Evolutionary conservation across 441 rosid genomes (phyloP), one percentile per base, ranked within the genome.

Genomic region (Macaranga tanarius): DNA sequence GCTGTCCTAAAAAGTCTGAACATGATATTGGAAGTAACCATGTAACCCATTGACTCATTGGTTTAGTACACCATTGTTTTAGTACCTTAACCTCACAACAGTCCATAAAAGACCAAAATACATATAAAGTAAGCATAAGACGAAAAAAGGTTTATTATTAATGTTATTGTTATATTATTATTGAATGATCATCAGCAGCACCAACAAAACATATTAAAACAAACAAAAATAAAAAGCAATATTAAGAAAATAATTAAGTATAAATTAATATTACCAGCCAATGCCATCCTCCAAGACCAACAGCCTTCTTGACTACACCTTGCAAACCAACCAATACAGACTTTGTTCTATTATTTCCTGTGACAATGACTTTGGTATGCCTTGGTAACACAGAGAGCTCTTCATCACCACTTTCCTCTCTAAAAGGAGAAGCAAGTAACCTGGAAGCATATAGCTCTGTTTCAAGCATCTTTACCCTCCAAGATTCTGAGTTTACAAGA

Each of bases 231-330:
- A 12, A 11, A 5, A 20, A 20, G 31, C 6, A 7, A 28, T 10
- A 0, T 28, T 23, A 54, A 51, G 23, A 48, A 42, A 4, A 7
- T 7, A 22, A 71, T 28, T 10, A 59, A 71, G 72, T 23, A 59
- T 63, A 63, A 16, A 0, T 70, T 1, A 28, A 52, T 58, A 12
- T 57, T 87, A 89, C 96, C 91, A 91, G 93, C 96, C 96, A 91
- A 78, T 91, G 93, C 96, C 97, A 89, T 71, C 94, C 92, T 51
- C 97, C 97, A 7, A 91, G 94, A n/a, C 94, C 94, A 23, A 91
- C 92, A 65, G 92, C 97, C 80, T 89, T 91, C 88, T 89, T 89
- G 67, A 91, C 92, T 28, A 91, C 94, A 22, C 97, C 97, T 76
- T 91, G 92, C 62, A 89, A 80, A 38, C 97, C 97, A 69, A 91